Evolutionary conservation across 345 rosid genomes (phyloP), one percentile per base, ranked within the genome.

Genomic region (Heritiera fomes): DNA sequence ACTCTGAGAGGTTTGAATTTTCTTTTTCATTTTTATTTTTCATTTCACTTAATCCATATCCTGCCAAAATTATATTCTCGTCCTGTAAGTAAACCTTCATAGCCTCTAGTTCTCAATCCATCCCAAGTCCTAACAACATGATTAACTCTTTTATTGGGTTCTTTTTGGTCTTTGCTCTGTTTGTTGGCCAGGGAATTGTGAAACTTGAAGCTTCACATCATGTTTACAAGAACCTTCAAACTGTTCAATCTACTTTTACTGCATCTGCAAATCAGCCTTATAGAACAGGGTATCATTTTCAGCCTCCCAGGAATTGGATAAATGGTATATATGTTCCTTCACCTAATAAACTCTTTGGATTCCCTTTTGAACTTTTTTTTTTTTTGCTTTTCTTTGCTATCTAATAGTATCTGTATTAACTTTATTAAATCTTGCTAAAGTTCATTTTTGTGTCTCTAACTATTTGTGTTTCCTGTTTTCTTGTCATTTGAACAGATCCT

Each of bases 221-320:
- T 81, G 77, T 85, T 49, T 87, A 64, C 79, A 46, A 47, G 0
- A 82, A 82, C 56, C 80, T 82, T 56, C 82, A 80, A 66, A 75
- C 64, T 68, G 46, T 52, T 73, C 77, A 84, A 60, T 64, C 85
- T 70, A 62, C 85, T 53, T 40, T 4, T 40, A 40, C 43, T 3
- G 64, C 82, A 45, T 1, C 83, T 7, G 7, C 60, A 66, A 77
- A 41, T 47, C 94, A 91, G 75, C 91, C 91, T 9, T 89, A 91
- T 69, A 86, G 93, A 76, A 89, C 94, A 80, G 89, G 82, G 46
- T 91, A 73, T 60, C 94, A 92, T 81, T 92, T 92, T 47, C 94
- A 92, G 75, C 92, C 94, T 14, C 89, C 89, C 2, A 87, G 87
- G 79, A 91, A 92, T 62, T 91, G 97, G 94, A 91, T 91, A 83